These are phyloP conservation scores for Geopyxis carbonaria DNA, from an alignment of 495 filamentous ascomycete species.

Conservation along the genomic window DNA sequence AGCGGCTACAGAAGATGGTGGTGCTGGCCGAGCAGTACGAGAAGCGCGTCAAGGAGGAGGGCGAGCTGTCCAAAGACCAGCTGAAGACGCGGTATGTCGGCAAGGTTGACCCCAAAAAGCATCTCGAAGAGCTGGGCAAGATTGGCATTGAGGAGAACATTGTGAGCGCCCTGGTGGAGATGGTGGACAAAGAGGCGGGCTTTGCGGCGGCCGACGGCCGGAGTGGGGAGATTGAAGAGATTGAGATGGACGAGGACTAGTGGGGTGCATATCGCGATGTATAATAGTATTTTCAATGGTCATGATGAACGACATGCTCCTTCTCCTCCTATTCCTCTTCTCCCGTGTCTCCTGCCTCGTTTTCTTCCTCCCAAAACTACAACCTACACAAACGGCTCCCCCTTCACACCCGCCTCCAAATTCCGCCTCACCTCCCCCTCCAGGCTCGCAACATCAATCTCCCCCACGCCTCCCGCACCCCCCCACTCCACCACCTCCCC, in stretches of 20 bases:
- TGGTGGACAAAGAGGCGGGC: conserved; percentile 96
- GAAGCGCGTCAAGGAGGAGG: conserved; percentile 96
- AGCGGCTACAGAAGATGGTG: conserved; percentile 72
- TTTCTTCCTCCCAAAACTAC: no score
- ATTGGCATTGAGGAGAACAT: conserved; percentile 97
- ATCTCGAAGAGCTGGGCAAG: conserved; percentile 90
- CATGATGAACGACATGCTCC: no score
- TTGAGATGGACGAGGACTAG: conserved; percentile 24
- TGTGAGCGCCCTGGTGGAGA: conserved; percentile 83
- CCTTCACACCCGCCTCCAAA: no score
- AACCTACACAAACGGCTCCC: no score
- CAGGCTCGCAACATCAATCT: no score
- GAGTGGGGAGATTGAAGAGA: conserved; percentile 11
- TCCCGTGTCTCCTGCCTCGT: no score
- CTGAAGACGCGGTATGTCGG: conserved; percentile 97
- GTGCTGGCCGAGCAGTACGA: conserved; percentile 87
- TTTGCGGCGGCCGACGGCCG: conserved; percentile 20
- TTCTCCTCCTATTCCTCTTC: no score
- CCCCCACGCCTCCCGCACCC: no score
- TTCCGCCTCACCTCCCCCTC: no score
- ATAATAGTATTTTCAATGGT: no score
- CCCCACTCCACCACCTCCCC: no score
- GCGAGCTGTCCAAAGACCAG: conserved; percentile 88
- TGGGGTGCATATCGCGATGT: conserved; percentile 3
- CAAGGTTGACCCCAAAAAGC: conserved; percentile 98